Evolutionary conservation across 352 stramenopile genomes (phyloP).

Genomic region (Phytophthora uliginosa): DNA sequence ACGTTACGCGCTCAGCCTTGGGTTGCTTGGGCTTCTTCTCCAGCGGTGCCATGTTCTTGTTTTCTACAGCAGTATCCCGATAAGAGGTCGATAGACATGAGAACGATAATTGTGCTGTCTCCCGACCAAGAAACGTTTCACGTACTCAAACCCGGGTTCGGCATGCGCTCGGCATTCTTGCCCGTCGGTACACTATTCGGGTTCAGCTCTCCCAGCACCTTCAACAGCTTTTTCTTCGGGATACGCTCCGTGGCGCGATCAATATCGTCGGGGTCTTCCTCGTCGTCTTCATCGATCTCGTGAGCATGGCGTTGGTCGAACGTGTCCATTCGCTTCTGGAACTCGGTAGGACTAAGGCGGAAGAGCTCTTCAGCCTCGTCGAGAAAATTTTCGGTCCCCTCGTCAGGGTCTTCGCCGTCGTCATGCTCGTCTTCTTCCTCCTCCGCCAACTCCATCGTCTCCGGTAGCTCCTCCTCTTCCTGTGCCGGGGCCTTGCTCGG

Average conservation of each 20-base stretch:
- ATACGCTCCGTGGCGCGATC: slow-evolving; percentile 78
- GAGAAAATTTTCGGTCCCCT: slow-evolving; percentile 75
- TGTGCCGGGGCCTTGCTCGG: slow-evolving; percentile 27
- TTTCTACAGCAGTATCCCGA: slow-evolving; percentile 44
- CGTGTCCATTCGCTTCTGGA: slow-evolving; percentile 68
- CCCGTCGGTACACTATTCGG: slow-evolving; percentile 40
- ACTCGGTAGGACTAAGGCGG: slow-evolving; percentile 60
- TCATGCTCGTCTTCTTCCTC: slow-evolving; percentile 43
- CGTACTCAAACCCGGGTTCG: slow-evolving; percentile 54
- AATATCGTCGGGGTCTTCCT: slow-evolving; percentile 54
- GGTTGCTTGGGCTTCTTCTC: slow-evolving; percentile 78
- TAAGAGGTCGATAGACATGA: neutral
- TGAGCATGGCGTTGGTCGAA: slow-evolving; percentile 54
- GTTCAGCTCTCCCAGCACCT: slow-evolving; percentile 75
- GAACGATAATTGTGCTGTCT: neutral
- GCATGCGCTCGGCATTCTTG: slow-evolving; percentile 69
- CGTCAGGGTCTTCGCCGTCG: slow-evolving; percentile 51
- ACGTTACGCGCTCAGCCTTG: slow-evolving; percentile 72
- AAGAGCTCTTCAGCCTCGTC: slow-evolving; percentile 82
- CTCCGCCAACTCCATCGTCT: slow-evolving; percentile 40
- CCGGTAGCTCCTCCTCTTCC: slow-evolving; percentile 33
- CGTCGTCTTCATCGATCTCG: slow-evolving; percentile 34
- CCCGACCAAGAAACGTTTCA: neutral
- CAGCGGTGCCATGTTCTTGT: slow-evolving; percentile 72
- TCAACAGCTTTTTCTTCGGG: slow-evolving; percentile 74